Evolutionary conservation across 116 monocot species (phyloP), one percentile per base, ranked within the genome.

Genomic region (Dioscorea cayenensis): DNA sequence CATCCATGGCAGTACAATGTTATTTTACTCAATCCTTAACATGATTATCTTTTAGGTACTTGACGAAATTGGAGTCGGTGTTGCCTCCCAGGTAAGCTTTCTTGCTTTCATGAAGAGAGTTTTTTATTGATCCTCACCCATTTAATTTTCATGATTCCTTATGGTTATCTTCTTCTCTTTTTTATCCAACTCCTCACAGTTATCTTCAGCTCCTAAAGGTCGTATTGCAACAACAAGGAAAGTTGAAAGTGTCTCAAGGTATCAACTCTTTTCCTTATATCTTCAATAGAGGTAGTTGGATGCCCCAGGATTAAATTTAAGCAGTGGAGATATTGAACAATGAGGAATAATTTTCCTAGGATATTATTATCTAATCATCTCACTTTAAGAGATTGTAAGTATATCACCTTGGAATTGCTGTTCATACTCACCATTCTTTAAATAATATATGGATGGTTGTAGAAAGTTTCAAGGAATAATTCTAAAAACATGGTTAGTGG

Each of bases 141-240:
- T 48, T 48, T 51, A 51, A 43, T 28, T 22, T 11, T 9, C 60
- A 68, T 55, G 52, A 59, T 14, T 52, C 66, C 60, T 74, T 60
- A 23, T 79, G 92, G 92, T 69, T 95, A 63, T 92, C 95, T 51
- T 92, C 92, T 51, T 92, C 43, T 43, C 12, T 12, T 43, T 43
- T 43, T 43, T 43, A 43, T 43, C 8, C 8, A 8, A 43, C 43
- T 43, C 43, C 43, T 43, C 51, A 23, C 81, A 95, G 92, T 69
- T 95, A 63, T 92, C 95, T 51, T 92, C 92, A 60, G 95, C 95
- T 77, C 95, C 95, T 43, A 95, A 95, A 85, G 95, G 92, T 27
- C 87, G 89, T 10, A 84, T 92, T 76, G 87, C 79, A 68, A 62
- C 75, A 28, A 75, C 73, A 61, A 89, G 77, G 73, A 89, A 75